phyloP scores from a whole-genome alignment of 2,329 filamentous ascomycete species.

The Ophiostoma australiae region DNA sequence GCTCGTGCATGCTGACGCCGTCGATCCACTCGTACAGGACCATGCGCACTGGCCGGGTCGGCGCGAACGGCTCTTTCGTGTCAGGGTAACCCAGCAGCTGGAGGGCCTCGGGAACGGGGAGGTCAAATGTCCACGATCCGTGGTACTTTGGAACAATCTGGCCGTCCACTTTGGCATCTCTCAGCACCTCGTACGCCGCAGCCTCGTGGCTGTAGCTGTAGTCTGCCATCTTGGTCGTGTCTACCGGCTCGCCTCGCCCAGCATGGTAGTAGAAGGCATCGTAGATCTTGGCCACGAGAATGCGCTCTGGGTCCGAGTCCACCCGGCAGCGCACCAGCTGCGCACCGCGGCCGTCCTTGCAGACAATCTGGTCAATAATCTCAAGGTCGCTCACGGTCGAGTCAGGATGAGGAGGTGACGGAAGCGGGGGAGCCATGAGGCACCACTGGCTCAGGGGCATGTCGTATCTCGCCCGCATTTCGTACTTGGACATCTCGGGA shows the following conservation, averaged over 20 bases:
- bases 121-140: conserved; percentile 3
- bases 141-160: not conserved
- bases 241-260: not conserved
- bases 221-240: not conserved
- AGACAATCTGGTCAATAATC: not conserved
- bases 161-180: not conserved
- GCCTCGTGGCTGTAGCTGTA: not conserved
- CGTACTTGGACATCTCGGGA: not conserved
- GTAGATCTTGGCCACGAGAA: not conserved
- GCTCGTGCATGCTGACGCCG: not conserved
- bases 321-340: not conserved
- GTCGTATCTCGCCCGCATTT: not conserved
- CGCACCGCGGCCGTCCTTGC: not conserved
- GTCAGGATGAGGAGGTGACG: not conserved
- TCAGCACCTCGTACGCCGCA: not conserved
- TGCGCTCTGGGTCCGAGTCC: not conserved
- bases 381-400: not conserved
- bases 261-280: not conserved
- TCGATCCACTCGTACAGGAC: not conserved
- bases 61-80: not conserved
- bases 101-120: not conserved
- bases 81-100: not conserved
- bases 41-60: conserved; percentile 3
- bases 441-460: not conserved
- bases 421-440: not conserved